A percentile compares a stretch with the other conserved stretches of the same genome.
These are phyloP conservation scores for Chlorencoelia australis DNA, from an alignment of 2,329 filamentous ascomycete genomes.

Conservation along the genomic window DNA sequence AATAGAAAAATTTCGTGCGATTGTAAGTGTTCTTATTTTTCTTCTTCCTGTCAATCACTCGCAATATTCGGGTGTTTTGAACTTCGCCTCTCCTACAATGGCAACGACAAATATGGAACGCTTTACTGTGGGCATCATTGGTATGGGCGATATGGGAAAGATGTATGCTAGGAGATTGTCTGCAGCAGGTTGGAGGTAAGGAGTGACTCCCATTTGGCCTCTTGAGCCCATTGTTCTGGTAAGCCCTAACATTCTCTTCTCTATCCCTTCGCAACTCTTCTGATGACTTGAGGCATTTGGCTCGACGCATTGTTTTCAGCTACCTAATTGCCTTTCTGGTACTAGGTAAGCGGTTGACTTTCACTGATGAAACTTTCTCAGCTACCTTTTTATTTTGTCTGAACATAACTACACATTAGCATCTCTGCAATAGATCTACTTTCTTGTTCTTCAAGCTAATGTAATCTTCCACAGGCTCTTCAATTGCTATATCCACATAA, in stretches of 20 bases:
- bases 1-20: too few species aligned
- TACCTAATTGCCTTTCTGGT: constrained; percentile 67
- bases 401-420: too few species aligned
- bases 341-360: constrained; percentile 48
- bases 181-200: constrained; percentile 95
- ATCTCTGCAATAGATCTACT: too few species aligned
- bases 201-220: constrained; percentile 27
- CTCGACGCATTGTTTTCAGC: constrained; percentile 79
- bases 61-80: background rate
- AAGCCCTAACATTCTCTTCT: constrained; percentile 23
- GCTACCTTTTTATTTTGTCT: constrained; percentile 95
- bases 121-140: constrained; percentile 85
- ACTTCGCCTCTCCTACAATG: constrained; percentile 3
- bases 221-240: constrained; percentile 22
- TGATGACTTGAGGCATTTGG: constrained; percentile 99
- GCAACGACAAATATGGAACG: constrained; percentile 24
- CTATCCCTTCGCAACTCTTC: constrained; percentile 29
- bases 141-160: constrained; percentile 99
- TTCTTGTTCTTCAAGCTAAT: too few species aligned
- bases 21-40: too few species aligned
- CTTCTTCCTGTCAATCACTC: too few species aligned
- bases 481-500: too few species aligned
- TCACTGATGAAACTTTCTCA: constrained; percentile 99
- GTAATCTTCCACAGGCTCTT: background rate
- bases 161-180: constrained; percentile 91